Conservation (phyloP, 805 yeast species). For the Kluyveromyces wickerhamii region DNA sequence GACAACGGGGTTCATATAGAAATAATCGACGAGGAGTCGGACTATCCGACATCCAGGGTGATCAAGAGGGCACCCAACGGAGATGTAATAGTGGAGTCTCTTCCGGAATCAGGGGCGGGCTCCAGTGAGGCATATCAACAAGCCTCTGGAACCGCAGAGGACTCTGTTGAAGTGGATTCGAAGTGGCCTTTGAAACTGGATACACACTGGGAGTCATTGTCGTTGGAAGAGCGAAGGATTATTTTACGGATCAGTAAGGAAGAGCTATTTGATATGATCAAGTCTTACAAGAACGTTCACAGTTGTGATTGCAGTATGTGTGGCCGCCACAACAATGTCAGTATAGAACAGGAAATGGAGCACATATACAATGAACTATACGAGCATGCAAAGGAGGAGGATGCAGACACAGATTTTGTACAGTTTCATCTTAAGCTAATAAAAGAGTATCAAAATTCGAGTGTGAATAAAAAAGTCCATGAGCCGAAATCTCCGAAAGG, state of each 20-base stretch:
- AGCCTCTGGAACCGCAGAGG: conserved; percentile 45
- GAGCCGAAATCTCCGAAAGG: conserved; percentile 4
- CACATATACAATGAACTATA: conserved; percentile 63
- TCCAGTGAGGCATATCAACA: too few species aligned
- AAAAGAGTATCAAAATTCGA: conserved; percentile 27
- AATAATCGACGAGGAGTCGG: conserved; percentile 47
- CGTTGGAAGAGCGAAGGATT: conserved; percentile 49
- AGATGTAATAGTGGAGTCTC: conserved; percentile 59
- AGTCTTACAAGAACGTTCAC: conserved; percentile 42
- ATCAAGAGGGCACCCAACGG: conserved; percentile 68
- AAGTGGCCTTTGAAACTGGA: conserved; percentile 25
- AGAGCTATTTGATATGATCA: conserved; percentile 57
- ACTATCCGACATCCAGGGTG: conserved; percentile 65
- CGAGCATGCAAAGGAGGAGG: conserved; percentile 36
- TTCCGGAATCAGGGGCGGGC: too few species aligned
- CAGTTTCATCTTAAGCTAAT: conserved; percentile 28
- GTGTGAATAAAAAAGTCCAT: conserved; percentile 8
- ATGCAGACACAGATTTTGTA: conserved; percentile 27
- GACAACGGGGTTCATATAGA: conserved; percentile 32
- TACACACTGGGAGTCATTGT: conserved; percentile 55
- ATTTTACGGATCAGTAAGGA: conserved; percentile 61
- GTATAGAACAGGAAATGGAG: conserved; percentile 71
- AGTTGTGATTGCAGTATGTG: conserved; percentile 70
- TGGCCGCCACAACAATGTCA: conserved; percentile 54
- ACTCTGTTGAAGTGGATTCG: conserved; percentile 47